Percentiles rank a stretch among this genome's conserved stretches.
Evolutionary conservation across 805 yeast species (phyloP).

Genomic region (Suhomyces faveliae): DNA sequence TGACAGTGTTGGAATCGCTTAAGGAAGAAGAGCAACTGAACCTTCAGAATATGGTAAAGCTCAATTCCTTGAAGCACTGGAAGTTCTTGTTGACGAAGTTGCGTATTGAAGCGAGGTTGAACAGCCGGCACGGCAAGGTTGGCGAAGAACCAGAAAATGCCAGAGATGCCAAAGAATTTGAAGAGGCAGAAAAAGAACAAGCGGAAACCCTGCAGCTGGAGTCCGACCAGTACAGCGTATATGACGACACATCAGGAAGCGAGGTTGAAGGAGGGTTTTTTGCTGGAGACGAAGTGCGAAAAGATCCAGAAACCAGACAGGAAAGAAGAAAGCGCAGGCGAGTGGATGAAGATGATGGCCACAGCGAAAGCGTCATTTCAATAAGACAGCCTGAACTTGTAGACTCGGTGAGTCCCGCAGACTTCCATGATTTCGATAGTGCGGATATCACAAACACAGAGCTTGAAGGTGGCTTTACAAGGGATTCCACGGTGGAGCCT

Average conservation of each 20-base stretch:
- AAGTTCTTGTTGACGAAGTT: conserved; percentile 50
- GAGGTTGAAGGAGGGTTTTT: conserved; percentile 3
- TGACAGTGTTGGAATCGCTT: conserved; percentile 48
- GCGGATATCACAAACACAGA: background rate
- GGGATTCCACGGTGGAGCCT: background rate
- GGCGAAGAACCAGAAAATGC: conserved; percentile 11
- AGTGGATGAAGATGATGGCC: no score
- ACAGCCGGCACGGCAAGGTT: conserved; percentile 48
- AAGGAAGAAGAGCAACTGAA: conserved; percentile 50
- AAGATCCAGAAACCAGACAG: no score
- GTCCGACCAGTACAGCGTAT: background rate
- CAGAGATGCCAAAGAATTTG: conserved; percentile 5
- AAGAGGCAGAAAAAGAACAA: background rate
- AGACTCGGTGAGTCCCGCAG: background rate
- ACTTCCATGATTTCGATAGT: background rate
- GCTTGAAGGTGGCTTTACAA: background rate
- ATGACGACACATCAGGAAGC: conserved; percentile 5
- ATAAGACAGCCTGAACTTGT: background rate
- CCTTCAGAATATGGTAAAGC: conserved; percentile 41
- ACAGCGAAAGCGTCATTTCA: no score
- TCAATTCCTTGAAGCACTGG: conserved; percentile 55
- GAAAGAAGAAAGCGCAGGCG: no score
- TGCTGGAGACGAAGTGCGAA: background rate
- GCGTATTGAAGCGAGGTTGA: conserved; percentile 46
- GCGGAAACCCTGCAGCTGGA: background rate